Evolutionary conservation across 106 monocot genomes (phyloP).

Genomic region (Amphibolis antarctica): DNA sequence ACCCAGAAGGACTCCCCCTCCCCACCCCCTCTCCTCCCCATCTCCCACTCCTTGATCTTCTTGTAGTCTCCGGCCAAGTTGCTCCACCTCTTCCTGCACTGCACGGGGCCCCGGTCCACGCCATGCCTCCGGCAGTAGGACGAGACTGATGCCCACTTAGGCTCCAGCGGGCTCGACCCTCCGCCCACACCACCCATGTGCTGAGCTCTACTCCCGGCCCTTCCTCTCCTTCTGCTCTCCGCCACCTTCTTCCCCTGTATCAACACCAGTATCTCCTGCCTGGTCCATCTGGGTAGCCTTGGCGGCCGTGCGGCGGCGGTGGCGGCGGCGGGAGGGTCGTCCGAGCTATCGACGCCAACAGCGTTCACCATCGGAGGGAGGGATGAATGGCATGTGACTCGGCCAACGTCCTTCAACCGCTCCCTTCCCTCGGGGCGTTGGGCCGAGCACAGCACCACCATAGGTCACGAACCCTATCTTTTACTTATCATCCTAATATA

Average conservation of each 20-base stretch:
- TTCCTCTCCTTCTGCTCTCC: constrained; percentile 35
- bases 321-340: constrained; percentile 5
- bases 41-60: constrained; percentile 85
- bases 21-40: neutral
- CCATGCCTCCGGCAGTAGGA: constrained; percentile 53
- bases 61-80: constrained; percentile 78
- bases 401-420: too few relatives aligned
- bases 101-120: constrained; percentile 57
- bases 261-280: constrained; percentile 75
- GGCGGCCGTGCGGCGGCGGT: constrained; percentile 16
- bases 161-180: neutral
- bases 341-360: neutral
- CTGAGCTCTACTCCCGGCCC: constrained; percentile 14
- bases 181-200: constrained; percentile 10
- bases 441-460: too few relatives aligned
- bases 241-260: constrained; percentile 66
- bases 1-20: constrained; percentile 52
- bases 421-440: too few relatives aligned
- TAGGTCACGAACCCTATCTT: too few relatives aligned
- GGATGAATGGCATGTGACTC: neutral
- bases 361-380: constrained; percentile 31
- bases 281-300: constrained; percentile 73
- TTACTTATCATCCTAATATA: too few relatives aligned
- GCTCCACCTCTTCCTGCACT: constrained; percentile 94
- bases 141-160: constrained; percentile 57